phyloP scores from a whole-genome alignment of 176 grass and related monocot species.

The Cymbopogon citratus region DNA sequence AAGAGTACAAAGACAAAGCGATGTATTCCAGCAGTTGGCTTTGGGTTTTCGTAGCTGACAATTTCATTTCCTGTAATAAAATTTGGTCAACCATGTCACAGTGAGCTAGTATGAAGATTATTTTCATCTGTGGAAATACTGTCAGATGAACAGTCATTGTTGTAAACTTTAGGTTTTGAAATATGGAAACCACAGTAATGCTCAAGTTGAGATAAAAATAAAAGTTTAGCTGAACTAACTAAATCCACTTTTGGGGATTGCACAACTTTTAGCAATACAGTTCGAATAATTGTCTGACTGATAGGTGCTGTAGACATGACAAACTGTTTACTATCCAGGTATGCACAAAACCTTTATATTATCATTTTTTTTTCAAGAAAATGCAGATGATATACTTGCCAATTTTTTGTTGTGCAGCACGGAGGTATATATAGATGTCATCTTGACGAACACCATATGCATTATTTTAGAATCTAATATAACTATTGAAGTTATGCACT shows the following conservation, averaged over 20 bases:
- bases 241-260: neutral
- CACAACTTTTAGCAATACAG: neutral
- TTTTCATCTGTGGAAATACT: neutral
- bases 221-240: neutral
- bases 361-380: neutral
- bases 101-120: conserved; percentile 4
- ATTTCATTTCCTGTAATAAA: conserved; percentile 79
- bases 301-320: conserved; percentile 18
- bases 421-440: neutral
- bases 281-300: conserved; percentile 7
- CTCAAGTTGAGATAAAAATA: neutral
- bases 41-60: conserved; percentile 85
- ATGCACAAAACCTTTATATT: conserved; percentile 1
- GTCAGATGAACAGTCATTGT: neutral
- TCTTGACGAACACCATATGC: neutral
- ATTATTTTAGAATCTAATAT: conserved; percentile 32
- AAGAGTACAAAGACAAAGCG: conserved; percentile 88
- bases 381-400: neutral
- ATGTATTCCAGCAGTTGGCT: conserved; percentile 92
- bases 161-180: neutral
- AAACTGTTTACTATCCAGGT: neutral
- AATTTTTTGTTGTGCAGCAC: neutral
- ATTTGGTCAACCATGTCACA: conserved; percentile 22
- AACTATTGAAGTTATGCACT: conserved; percentile 22
- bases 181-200: neutral